Evolutionary conservation across 805 yeast species (phyloP).

Genomic region (Pichia sporocuriosa): DNA sequence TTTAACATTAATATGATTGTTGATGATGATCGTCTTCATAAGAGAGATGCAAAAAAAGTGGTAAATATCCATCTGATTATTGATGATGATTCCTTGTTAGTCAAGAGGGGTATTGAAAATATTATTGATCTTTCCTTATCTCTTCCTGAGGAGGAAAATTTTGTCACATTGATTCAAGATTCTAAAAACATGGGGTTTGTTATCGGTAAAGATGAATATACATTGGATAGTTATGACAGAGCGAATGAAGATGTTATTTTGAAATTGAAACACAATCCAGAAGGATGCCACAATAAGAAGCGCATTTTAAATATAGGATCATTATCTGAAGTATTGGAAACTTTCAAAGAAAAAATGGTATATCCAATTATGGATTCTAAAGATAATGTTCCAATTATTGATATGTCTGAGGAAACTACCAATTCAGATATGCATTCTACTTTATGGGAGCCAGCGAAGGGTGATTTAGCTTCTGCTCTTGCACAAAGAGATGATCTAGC

Average conservation of each 20-base stretch:
- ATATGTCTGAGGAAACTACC: conserved; percentile 5
- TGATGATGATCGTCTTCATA: conserved; percentile 13
- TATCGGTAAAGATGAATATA: conserved; percentile 6
- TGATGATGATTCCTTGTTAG: conserved; percentile 10
- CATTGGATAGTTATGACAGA: neutral
- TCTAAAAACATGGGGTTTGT: conserved; percentile 6
- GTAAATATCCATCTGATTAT: conserved; percentile 14
- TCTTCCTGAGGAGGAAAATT: neutral
- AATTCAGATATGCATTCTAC: conserved; percentile 14
- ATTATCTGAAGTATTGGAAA: conserved; percentile 2
- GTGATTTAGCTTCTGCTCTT: conserved; percentile 33
- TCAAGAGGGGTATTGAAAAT: conserved; percentile 11
- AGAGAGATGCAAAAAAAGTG: conserved; percentile 21
- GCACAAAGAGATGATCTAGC: conserved; percentile 39
- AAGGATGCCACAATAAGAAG: conserved; percentile 7
- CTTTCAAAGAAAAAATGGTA: conserved; percentile 6
- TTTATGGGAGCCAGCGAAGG: conserved; percentile 22
- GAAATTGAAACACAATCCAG: conserved; percentile 1
- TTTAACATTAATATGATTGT: conserved; percentile 12
- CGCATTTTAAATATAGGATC: conserved; percentile 3
- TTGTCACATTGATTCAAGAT: neutral
- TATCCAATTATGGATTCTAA: conserved; percentile 5
- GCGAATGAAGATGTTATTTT: neutral
- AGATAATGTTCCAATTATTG: conserved; percentile 13
- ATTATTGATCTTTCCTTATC: neutral